phyloP scores from a whole-genome alignment of 192 early-diverging fungal species.

The Tieghemiomyces parasiticus region DNA sequence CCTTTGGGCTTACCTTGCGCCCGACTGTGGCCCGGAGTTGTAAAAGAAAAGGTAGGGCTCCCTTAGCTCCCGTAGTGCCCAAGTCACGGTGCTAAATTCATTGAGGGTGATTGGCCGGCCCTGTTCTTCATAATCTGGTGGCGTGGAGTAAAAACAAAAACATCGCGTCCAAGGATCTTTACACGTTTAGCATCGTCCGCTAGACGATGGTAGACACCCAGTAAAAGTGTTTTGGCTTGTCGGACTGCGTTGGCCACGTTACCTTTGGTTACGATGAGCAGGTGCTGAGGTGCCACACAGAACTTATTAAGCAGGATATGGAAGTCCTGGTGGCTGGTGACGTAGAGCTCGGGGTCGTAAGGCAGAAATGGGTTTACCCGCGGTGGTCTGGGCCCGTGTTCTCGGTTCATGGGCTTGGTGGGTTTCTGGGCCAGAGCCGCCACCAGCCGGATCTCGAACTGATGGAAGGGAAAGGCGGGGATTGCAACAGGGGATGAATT shows the following conservation, averaged over 20 bases:
- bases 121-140: not conserved
- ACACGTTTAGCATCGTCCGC: too few relatives aligned
- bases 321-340: not conserved
- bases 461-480: not conserved
- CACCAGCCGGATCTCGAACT: not conserved
- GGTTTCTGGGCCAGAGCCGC: not conserved
- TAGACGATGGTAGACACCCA: too few relatives aligned
- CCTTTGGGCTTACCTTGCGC: not conserved
- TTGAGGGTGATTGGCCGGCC: not conserved
- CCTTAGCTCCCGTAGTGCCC: not conserved
- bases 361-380: conserved; percentile 4
- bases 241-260: too few relatives aligned
- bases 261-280: conserved; percentile 9
- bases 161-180: too few relatives aligned
- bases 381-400: not conserved
- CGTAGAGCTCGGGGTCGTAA: conserved; percentile 1
- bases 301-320: conserved; percentile 2
- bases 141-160: too few relatives aligned
- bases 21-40: conserved; percentile 4
- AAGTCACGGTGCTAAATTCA: not conserved
- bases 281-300: conserved; percentile 4
- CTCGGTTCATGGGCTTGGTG: not conserved
- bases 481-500: not conserved
- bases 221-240: too few relatives aligned
- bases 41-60: conserved; percentile 1